phyloP scores from a whole-genome alignment of 192 early-diverging fungal genomes.

The Linnemannia elongata region DNA sequence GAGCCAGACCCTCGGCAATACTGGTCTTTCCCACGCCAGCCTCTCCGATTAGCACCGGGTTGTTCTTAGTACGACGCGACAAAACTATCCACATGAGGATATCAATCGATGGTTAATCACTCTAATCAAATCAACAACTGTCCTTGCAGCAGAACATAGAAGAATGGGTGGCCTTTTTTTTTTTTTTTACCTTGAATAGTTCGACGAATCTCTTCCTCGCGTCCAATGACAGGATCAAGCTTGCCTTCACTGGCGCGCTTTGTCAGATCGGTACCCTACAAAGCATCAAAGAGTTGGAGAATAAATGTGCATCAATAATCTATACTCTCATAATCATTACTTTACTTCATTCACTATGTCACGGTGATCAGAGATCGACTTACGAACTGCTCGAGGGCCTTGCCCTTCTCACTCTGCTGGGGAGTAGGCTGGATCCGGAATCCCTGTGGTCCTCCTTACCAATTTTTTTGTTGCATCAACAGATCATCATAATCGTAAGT shows the following conservation, averaged over 20 bases:
- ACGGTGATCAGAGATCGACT: background rate
- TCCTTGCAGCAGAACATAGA: background rate
- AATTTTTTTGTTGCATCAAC: background rate
- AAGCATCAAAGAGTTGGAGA: background rate
- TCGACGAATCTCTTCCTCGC: slow-evolving; percentile 82
- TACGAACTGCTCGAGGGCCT: slow-evolving; percentile 58
- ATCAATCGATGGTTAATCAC: background rate
- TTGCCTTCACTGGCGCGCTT: slow-evolving; percentile 81
- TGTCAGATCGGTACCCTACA: slow-evolving; percentile 78
- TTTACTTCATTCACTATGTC: too few species aligned
- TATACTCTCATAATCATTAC: too few species aligned
- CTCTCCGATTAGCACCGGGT: slow-evolving; percentile 81
- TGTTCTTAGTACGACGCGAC: slow-evolving; percentile 84
- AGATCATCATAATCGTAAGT: background rate
- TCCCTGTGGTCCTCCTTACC: slow-evolving; percentile 40
- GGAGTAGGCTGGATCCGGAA: slow-evolving; percentile 47
- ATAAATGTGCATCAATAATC: background rate
- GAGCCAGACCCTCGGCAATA: slow-evolving; percentile 84
- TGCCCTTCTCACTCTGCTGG: slow-evolving; percentile 50
- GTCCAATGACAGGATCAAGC: slow-evolving; percentile 85
- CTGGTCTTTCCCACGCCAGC: slow-evolving; percentile 86
- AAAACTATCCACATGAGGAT: slow-evolving; percentile 40
- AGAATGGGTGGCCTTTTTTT: background rate
- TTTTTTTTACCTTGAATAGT: slow-evolving; percentile 75
- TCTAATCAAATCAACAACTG: background rate